Base-by-base conservation (phyloP, 768 basidiomycete species). In the Xerocomellus chrysenteron region DNA sequence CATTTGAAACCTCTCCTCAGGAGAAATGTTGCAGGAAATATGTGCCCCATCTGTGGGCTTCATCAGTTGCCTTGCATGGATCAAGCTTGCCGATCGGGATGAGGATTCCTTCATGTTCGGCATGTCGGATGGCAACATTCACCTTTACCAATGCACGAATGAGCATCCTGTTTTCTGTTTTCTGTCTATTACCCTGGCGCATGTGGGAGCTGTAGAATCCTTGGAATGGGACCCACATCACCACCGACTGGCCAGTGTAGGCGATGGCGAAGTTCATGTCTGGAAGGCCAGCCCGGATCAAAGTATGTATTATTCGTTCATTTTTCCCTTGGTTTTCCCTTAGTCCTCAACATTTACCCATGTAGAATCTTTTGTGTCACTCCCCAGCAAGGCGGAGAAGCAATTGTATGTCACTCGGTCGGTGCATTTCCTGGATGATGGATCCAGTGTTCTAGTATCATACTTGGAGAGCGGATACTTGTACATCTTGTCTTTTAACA, bases 401-500 rank as follows among this genome's bases (percentile, higher is more conserved):
- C 48, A 54, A 21, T 17, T 37, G 1, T 58, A 58, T 26, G 24
- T 54, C 3, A 30, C 47, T 14, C 10, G 30, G 4, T 54, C 32
- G 0, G 44, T 54, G 7, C 52, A 3, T 21, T 21, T 21, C 21
- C 21, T 21, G 21, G 21, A 21, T 21, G 21, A 21, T 21, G 21
- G 21, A 21, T 26, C 13, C 13, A 58, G 43, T 9, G 9, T 58
- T 1, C 28, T 58, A 2, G 57, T 58, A 4, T 54, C 13, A 30
- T 58, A 54, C 19, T 37, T 58, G 1, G 36, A 58, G 37, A 58
- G 57, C 30, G 47, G 52, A 9, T 26, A 33, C 14, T 5, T 58
- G 47, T 58, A 32, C 3, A 19, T 54, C 14, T 26, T 2, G 13
- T 19, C 35, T 2, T 30, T 28, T 10, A 33, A 33, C 9, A 11